Conservation (phyloP, 805 yeast genomes). For the Wickerhamomyces strasburgensis region DNA sequence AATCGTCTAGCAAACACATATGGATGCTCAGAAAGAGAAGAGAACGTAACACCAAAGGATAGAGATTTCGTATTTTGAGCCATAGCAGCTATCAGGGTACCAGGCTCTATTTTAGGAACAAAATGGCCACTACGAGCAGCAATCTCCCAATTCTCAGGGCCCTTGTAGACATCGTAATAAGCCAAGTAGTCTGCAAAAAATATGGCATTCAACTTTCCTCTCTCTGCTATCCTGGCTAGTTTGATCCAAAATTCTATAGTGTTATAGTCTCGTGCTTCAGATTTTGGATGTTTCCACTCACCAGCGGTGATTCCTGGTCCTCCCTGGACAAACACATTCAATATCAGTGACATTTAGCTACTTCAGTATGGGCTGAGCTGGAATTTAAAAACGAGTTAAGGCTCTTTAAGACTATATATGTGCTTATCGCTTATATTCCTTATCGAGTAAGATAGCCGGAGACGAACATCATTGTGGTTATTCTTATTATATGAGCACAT, state of each 20-base stretch:
- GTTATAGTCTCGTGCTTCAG: conserved; percentile 9
- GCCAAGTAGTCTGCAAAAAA: conserved; percentile 39
- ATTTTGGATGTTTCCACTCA: conserved; percentile 28
- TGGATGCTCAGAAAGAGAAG: conserved; percentile 40
- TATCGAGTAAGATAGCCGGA: no score
- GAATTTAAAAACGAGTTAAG: no score
- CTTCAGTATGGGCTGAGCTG: not conserved
- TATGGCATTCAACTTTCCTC: conserved; percentile 34
- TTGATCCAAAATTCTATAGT: conserved; percentile 33
- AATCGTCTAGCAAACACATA: conserved; percentile 31
- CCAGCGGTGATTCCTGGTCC: conserved; percentile 25
- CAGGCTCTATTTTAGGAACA: conserved; percentile 32
- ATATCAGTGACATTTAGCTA: conserved; percentile 23
- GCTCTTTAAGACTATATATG: not conserved
- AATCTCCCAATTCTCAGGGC: conserved; percentile 31
- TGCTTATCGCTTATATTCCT: not conserved
- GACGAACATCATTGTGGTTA: no score
- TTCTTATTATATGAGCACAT: no score
- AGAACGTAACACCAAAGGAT: conserved; percentile 37
- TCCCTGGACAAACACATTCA: conserved; percentile 37
- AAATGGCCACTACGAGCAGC: conserved; percentile 28
- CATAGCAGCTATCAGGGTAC: conserved; percentile 31
- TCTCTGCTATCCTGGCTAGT: conserved; percentile 32
- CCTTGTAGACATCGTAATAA: conserved; percentile 36
- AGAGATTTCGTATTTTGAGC: conserved; percentile 37